Conservation (phyloP, 441 rosid genomes). For the Melastoma candidum region DNA sequence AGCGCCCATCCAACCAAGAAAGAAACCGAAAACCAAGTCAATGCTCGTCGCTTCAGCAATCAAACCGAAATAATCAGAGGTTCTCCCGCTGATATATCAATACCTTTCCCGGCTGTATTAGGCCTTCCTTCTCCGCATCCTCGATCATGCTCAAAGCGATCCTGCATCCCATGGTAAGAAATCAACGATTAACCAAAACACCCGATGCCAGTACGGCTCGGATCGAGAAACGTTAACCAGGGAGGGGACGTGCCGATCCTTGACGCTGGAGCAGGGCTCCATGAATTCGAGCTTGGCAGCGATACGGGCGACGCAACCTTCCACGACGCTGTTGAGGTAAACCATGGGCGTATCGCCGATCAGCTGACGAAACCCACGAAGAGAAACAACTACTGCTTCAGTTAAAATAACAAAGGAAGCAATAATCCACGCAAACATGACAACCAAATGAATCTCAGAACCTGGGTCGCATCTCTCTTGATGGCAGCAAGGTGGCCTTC, state of each 20-base stretch:
- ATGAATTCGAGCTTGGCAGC: conserved; percentile 58
- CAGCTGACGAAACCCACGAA: conserved; percentile 22
- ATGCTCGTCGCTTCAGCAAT: not conserved
- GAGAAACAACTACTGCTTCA: conserved; percentile 14
- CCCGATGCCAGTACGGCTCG: not conserved
- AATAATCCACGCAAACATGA: conserved; percentile 3
- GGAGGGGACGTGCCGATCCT: conserved; percentile 37
- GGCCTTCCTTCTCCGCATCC: conserved; percentile 58
- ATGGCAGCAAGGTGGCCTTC: no score
- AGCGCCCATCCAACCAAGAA: not conserved
- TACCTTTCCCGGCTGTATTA: conserved; percentile 40
- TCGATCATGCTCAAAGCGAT: conserved; percentile 51
- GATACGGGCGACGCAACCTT: conserved; percentile 53
- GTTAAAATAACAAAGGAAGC: conserved; percentile 4
- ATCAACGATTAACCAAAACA: not conserved
- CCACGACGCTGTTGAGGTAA: conserved; percentile 46
- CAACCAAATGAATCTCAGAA: not conserved
- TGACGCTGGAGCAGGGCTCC: conserved; percentile 71
- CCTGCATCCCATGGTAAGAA: conserved; percentile 18
- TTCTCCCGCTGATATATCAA: no score
- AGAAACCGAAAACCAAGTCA: not conserved
- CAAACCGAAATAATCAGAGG: no score
- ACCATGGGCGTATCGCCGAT: conserved; percentile 47
- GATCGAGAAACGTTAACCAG: not conserved
- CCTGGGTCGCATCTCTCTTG: no score